These are phyloP conservation scores for Leccinum obscurum DNA, from an alignment of 768 basidiomycete species.

Conservation along the genomic window DNA sequence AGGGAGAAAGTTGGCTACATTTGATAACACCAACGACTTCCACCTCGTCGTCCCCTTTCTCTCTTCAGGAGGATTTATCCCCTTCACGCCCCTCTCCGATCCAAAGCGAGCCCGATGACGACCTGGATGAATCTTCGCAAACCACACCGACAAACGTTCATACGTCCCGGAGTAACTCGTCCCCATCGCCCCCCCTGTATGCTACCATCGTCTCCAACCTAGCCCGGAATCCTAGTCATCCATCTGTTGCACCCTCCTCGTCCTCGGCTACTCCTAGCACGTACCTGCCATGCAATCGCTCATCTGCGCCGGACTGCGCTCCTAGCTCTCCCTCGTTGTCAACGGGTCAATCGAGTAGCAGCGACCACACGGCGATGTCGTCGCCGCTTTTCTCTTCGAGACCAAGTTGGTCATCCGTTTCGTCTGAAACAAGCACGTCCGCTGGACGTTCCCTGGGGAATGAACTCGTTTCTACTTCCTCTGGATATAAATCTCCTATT, in stretches of 20 bases:
- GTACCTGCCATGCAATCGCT: slow-evolving; percentile 15
- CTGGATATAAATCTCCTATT: slow-evolving; percentile 21
- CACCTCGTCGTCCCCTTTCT: slow-evolving; percentile 22
- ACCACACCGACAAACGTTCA: slow-evolving; percentile 9
- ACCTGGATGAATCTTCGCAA: slow-evolving; percentile 4
- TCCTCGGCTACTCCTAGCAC: slow-evolving; percentile 6
- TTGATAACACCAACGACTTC: slow-evolving; percentile 31
- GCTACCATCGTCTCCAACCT: slow-evolving; percentile 26
- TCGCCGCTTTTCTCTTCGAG: slow-evolving; percentile 12
- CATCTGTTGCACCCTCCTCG: slow-evolving; percentile 9
- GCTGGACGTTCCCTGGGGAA: slow-evolving; percentile 15
- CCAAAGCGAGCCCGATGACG: slow-evolving; percentile 15
- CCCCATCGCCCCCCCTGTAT: slow-evolving; percentile 26
- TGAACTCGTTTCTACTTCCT: slow-evolving; percentile 12
- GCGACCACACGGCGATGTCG: slow-evolving; percentile 17
- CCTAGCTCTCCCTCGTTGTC: slow-evolving; percentile 18
- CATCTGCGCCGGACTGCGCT: slow-evolving; percentile 12
- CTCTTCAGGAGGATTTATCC: slow-evolving; percentile 26
- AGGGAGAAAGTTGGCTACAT: slow-evolving; percentile 34
- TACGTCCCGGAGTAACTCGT: slow-evolving; percentile 4
- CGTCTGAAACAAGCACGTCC: slow-evolving; percentile 25
- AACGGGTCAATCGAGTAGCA: slow-evolving; percentile 14
- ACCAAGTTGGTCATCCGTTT: slow-evolving; percentile 25
- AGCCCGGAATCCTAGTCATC: slow-evolving; percentile 13
- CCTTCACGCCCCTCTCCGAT: slow-evolving; percentile 25